Conservation (phyloP, 176 grass and related monocot genomes). For the Hsuehochloa calcarea region DNA sequence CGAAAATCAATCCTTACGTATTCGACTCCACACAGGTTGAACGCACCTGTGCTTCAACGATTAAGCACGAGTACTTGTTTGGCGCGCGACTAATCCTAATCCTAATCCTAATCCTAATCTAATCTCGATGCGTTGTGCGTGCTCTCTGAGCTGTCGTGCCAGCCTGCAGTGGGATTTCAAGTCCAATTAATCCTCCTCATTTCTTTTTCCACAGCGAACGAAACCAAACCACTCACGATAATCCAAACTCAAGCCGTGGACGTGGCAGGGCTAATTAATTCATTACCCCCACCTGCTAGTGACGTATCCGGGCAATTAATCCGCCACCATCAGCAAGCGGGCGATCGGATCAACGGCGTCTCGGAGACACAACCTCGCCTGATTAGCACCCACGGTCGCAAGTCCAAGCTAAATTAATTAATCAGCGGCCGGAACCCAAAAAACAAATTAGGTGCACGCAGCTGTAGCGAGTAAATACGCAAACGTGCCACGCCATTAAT, state of each 20-base stretch:
- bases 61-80: neutral
- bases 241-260: neutral
- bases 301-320: slow-evolving; percentile 6
- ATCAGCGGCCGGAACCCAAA: neutral
- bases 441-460: slow-evolving; percentile 30
- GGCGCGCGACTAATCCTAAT: neutral
- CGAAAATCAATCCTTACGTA: neutral
- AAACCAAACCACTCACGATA: neutral
- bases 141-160: neutral
- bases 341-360: slow-evolving; percentile 9
- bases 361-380: slow-evolving; percentile 34
- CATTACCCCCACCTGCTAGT: neutral
- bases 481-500: slow-evolving; percentile 28
- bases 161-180: neutral
- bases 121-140: neutral
- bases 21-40: neutral
- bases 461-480: slow-evolving; percentile 28
- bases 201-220: neutral
- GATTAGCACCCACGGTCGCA: slow-evolving; percentile 43
- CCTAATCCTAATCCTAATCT: neutral
- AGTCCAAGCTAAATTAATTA: slow-evolving; percentile 26
- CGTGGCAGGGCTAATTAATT: neutral
- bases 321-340: neutral
- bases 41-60: neutral
- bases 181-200: neutral